Evolutionary conservation across 2,329 filamentous ascomycete species (phyloP).

Genomic region (Clonostachys chloroleuca): DNA sequence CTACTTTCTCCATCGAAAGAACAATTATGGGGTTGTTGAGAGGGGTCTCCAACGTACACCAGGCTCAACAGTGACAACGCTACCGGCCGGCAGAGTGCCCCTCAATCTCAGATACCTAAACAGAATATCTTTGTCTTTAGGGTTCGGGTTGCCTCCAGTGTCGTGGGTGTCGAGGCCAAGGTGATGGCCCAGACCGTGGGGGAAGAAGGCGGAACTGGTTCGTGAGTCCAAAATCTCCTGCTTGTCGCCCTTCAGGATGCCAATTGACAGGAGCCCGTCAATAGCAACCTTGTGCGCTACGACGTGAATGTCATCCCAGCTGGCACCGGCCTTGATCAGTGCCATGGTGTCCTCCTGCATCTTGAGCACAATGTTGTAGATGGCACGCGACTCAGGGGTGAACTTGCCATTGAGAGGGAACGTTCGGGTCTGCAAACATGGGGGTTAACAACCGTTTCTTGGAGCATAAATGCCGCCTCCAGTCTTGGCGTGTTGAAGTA

Average conservation of each 20-base stretch:
- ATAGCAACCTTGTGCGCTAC: conserved; percentile 80
- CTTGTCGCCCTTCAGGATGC: conserved; percentile 64
- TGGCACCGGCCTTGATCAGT: conserved; percentile 66
- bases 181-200: conserved; percentile 87
- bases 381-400: conserved; percentile 62
- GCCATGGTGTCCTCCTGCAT: conserved; percentile 82
- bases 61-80: conserved; percentile 92
- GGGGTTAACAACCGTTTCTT: background rate
- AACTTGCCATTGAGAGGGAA: conserved; percentile 77
- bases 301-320: conserved; percentile 79
- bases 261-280: conserved; percentile 69
- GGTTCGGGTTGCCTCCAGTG: conserved; percentile 73
- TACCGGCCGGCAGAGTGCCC: conserved; percentile 68
- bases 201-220: conserved; percentile 87
- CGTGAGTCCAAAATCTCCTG: conserved; percentile 73
- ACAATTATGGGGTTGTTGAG: background rate
- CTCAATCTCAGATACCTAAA: conserved; percentile 84
- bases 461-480: too few relatives aligned
- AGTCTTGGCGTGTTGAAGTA: conserved; percentile 1
- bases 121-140: conserved; percentile 73
- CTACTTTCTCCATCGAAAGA: background rate
- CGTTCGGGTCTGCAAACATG: conserved; percentile 62
- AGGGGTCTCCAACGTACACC: conserved; percentile 51
- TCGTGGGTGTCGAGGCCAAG: conserved; percentile 93
- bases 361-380: conserved; percentile 78